These are phyloP conservation scores for Osmanthus fragrans DNA, from an alignment of 257 asterid species.

Conservation along the genomic window DNA sequence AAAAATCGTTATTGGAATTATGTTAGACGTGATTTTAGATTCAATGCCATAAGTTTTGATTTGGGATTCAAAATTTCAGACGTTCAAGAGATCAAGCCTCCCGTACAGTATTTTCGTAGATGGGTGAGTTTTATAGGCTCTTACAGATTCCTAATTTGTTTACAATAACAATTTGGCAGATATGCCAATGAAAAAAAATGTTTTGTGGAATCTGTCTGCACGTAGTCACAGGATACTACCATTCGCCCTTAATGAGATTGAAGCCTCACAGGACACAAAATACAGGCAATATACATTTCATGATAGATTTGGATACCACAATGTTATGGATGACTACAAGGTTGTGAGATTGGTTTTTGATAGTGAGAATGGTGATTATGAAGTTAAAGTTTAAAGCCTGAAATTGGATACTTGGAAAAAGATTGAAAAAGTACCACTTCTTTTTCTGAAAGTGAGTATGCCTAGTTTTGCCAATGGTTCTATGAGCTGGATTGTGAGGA, in stretches of 20 bases:
- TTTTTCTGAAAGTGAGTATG: neutral
- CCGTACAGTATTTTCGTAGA: neutral
- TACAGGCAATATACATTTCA: too few relatives aligned
- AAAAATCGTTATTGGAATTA: too few relatives aligned
- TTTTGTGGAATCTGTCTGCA: neutral
- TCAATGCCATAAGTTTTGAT: neutral
- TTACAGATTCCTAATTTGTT: neutral
- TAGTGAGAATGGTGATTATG: neutral
- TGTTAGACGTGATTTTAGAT: neutral
- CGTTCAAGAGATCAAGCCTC: neutral
- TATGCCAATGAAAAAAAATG: neutral
- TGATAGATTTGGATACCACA: neutral
- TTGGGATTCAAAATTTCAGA: neutral
- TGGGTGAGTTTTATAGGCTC: neutral
- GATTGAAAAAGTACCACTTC: neutral
- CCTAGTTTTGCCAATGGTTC: neutral
- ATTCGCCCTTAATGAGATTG: neutral
- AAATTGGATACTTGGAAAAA: neutral
- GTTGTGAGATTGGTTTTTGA: neutral
- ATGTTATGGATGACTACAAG: neutral
- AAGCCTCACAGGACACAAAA: neutral
- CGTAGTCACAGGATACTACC: neutral
- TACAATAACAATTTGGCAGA: neutral
- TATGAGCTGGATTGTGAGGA: neutral
- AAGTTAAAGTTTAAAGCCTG: neutral